Conservation (phyloP, 495 filamentous ascomycete species). For the Astrocystis sublimbata region DNA sequence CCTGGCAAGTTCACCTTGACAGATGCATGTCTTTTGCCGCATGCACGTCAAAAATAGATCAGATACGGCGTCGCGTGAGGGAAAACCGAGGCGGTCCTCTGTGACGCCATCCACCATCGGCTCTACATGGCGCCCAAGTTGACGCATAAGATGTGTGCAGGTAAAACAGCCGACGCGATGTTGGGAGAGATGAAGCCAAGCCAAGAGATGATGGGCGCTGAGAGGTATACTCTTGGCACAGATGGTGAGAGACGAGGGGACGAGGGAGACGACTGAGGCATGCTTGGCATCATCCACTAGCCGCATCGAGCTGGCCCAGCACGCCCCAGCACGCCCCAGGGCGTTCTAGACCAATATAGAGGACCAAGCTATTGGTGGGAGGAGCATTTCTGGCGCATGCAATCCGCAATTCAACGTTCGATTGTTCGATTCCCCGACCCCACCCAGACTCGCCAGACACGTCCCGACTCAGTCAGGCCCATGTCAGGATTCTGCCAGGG, state of each 20-base stretch:
- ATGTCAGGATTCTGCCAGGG: no score
- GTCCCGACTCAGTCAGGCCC: no score
- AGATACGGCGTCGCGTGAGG: no score
- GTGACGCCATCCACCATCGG: background rate
- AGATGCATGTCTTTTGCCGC: background rate
- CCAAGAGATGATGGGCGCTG: background rate
- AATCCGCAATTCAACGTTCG: background rate
- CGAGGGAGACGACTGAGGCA: background rate
- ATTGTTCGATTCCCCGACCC: background rate
- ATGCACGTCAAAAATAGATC: no score
- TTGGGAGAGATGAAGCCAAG: background rate
- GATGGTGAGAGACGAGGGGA: no score
- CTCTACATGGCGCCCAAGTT: no score
- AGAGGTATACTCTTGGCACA: constrained; percentile 5
- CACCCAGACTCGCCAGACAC: no score
- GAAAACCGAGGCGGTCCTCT: background rate
- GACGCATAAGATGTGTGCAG: no score
- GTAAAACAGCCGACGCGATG: background rate
- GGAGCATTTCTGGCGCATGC: no score
- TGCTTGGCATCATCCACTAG: constrained; percentile 7
- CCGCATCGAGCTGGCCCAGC: background rate
- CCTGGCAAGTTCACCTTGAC: background rate
- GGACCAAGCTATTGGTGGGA: background rate
- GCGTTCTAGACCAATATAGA: constrained; percentile 10
- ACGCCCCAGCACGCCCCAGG: no score